Percentiles rank a stretch among this genome's conserved stretches.
These are phyloP conservation scores for Spizellomyces punctatus DNA, from an alignment of 192 early-diverging fungal genomes.

Conservation along the genomic window DNA sequence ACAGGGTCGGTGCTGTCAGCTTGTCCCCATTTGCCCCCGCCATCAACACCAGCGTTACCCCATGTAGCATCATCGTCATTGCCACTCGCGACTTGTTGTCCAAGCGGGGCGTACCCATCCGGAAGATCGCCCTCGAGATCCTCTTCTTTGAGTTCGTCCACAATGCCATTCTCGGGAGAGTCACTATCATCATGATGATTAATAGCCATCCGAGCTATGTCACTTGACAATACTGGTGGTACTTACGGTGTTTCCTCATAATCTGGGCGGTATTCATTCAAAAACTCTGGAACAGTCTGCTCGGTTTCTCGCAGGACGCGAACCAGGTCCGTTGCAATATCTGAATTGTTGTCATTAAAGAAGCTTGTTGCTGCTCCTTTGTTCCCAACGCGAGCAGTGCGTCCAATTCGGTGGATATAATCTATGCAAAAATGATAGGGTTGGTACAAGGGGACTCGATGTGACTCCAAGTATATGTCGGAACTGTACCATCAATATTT, in stretches of 20 bases:
- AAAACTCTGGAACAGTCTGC: slow-evolving; percentile 74
- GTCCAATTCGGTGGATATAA: slow-evolving; percentile 77
- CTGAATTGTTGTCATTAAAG: slow-evolving; percentile 85
- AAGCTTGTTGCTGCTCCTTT: slow-evolving; percentile 89
- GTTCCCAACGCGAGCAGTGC: slow-evolving; percentile 93
- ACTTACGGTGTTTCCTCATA: too few species aligned
- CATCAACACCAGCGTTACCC: slow-evolving; percentile 9
- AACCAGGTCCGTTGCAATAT: slow-evolving; percentile 68
- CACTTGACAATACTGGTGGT: too few species aligned
- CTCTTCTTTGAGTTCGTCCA: slow-evolving; percentile 27
- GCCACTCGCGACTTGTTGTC: slow-evolving; percentile 8
- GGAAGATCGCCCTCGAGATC: slow-evolving; percentile 34
- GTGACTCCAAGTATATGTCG: too few species aligned
- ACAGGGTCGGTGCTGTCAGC: not conserved
- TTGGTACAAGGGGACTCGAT: not conserved
- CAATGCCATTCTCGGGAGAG: slow-evolving; percentile 7
- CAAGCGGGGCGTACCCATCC: slow-evolving; percentile 13
- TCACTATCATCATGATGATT: not conserved
- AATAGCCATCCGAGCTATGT: not conserved
- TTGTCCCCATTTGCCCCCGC: not conserved
- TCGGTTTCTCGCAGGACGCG: slow-evolving; percentile 87
- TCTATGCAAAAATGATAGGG: slow-evolving; percentile 67
- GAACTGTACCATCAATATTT: slow-evolving; percentile 24
- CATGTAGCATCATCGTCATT: slow-evolving; percentile 14
- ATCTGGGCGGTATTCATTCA: not conserved